phyloP scores from a whole-genome alignment of 2,329 filamentous ascomycete genomes.

The Ophiocordyceps polyrhachis-furcata region DNA sequence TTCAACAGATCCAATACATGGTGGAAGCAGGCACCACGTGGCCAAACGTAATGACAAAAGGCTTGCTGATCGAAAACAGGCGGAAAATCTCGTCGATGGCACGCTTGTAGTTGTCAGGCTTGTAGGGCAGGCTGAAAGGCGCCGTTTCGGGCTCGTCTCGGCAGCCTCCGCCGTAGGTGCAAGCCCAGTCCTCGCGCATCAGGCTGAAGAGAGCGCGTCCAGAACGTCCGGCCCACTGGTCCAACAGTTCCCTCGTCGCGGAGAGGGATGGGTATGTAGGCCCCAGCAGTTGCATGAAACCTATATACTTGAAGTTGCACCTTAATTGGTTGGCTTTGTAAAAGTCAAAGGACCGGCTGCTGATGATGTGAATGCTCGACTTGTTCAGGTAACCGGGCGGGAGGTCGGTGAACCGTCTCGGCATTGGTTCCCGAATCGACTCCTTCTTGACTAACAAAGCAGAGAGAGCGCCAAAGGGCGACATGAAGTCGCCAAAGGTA shows the following conservation, averaged over 20 bases:
- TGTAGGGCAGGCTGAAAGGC: neutral
- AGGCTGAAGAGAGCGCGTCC: neutral
- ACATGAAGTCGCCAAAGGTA: neutral
- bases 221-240: neutral
- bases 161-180: neutral
- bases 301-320: neutral
- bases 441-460: neutral
- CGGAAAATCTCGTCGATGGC: neutral
- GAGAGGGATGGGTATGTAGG: neutral
- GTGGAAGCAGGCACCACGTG: neutral
- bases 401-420: neutral
- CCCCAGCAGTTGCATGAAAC: neutral
- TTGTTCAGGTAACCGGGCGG: neutral
- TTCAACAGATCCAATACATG: neutral
- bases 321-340: neutral
- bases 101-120: neutral
- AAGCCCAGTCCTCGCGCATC: neutral
- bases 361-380: neutral
- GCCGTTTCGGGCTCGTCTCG: neutral
- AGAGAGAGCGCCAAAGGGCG: neutral
- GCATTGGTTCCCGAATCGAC: neutral
- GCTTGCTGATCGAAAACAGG: neutral
- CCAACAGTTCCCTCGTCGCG: neutral
- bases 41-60: neutral
- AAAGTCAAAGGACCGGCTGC: neutral